phyloP scores from a whole-genome alignment of 1,284 basidiomycete species.

The Melampsora allii-populina region DNA sequence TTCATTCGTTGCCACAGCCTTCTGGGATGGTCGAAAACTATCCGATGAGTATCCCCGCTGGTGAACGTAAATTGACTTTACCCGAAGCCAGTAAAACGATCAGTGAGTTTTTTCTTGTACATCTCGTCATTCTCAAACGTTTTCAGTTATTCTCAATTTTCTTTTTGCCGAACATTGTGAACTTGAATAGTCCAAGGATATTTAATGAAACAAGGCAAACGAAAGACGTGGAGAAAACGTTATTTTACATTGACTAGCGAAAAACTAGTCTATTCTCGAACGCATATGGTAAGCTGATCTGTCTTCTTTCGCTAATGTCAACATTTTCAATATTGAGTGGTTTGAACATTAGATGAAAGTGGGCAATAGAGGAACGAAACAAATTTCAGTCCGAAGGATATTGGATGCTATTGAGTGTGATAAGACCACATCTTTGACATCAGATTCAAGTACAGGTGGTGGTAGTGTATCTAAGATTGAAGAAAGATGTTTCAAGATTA shows the following conservation, averaged over 20 bases:
- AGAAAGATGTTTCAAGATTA: slow-evolving; percentile 76
- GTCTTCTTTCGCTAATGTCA: background rate
- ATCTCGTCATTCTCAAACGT: background rate
- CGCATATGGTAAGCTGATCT: slow-evolving; percentile 53
- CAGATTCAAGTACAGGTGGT: slow-evolving; percentile 44
- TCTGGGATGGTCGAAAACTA: background rate
- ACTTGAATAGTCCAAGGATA: slow-evolving; percentile 64
- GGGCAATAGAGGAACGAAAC: slow-evolving; percentile 70
- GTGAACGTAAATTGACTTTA: slow-evolving; percentile 28
- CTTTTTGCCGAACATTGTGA: background rate
- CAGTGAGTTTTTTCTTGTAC: slow-evolving; percentile 12
- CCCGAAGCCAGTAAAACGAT: slow-evolving; percentile 40
- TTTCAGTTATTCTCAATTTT: background rate
- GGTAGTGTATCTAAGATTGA: slow-evolving; percentile 54
- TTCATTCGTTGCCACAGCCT: background rate
- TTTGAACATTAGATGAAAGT: slow-evolving; percentile 59
- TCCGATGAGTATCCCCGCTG: background rate
- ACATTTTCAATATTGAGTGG: background rate
- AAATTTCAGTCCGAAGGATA: slow-evolving; percentile 78
- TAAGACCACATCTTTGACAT: slow-evolving; percentile 55
- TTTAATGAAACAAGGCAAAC: slow-evolving; percentile 93
- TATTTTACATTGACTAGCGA: slow-evolving; percentile 55
- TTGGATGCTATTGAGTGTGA: slow-evolving; percentile 90
- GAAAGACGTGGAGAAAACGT: slow-evolving; percentile 88
- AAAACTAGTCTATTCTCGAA: slow-evolving; percentile 53